Conservation (phyloP, 2,329 filamentous ascomycete species). For the Aspergillus ibericus region DNA sequence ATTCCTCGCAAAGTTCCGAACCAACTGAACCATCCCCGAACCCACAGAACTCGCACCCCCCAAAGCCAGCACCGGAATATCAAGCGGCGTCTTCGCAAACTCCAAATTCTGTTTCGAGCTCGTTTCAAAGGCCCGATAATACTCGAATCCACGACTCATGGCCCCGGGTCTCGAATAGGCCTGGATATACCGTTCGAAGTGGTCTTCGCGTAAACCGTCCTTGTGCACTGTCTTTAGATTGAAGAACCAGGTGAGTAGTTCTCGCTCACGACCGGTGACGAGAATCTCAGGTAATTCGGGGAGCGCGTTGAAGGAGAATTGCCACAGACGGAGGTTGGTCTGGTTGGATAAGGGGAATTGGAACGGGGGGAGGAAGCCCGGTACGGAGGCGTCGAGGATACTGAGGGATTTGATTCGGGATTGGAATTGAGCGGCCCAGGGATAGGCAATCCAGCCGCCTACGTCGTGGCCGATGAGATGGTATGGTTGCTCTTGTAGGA, state of each 20-base stretch:
- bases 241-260: conserved; percentile 27
- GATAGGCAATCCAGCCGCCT: conserved; percentile 27
- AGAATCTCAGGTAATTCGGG: conserved; percentile 26
- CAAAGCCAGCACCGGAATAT: conserved; percentile 21
- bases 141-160: conserved; percentile 29
- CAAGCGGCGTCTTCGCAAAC: conserved; percentile 19
- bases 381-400: conserved; percentile 23
- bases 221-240: conserved; percentile 21
- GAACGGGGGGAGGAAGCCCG: conserved; percentile 19
- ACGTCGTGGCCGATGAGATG: conserved; percentile 31
- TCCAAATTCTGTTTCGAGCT: conserved; percentile 26
- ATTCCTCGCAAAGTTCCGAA: conserved; percentile 18
- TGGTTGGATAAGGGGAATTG: conserved; percentile 20
- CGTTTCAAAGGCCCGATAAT: conserved; percentile 24
- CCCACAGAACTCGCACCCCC: conserved; percentile 16
- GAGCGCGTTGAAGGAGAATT: conserved; percentile 29
- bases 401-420: conserved; percentile 23
- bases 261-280: conserved; percentile 22
- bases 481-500: conserved; percentile 15
- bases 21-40: conserved; percentile 15
- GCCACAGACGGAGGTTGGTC: conserved; percentile 26
- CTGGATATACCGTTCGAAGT: conserved; percentile 23
- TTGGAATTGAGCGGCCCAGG: conserved; percentile 25
- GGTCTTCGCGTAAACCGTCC: conserved; percentile 12
- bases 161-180: conserved; percentile 23